Conservation (phyloP, 208 protist genomes). For the Paratrypanosoma confusum region DNA sequence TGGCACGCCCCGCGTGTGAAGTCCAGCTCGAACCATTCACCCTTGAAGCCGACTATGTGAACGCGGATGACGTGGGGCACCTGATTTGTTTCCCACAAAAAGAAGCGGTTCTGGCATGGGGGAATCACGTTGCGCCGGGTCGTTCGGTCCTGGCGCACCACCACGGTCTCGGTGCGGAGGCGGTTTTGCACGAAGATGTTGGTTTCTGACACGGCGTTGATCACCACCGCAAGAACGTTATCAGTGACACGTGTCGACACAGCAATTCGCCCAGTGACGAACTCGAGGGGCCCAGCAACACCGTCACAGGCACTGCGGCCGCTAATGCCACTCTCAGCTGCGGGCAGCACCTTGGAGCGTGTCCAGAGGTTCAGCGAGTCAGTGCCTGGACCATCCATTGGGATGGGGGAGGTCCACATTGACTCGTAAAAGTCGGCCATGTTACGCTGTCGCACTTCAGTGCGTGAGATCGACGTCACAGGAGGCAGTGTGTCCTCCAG, state of each 20-base stretch:
- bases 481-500: slow-evolving; percentile 45
- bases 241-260: slow-evolving; percentile 44
- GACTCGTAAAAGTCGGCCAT: slow-evolving; percentile 42
- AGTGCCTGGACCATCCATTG: slow-evolving; percentile 47
- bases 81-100: slow-evolving; percentile 61
- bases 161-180: slow-evolving; percentile 22
- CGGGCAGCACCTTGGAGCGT: neutral
- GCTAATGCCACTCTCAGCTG: slow-evolving; percentile 6
- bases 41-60: slow-evolving; percentile 51
- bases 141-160: slow-evolving; percentile 53
- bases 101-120: slow-evolving; percentile 59
- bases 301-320: slow-evolving; percentile 14
- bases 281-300: no score
- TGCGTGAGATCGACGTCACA: slow-evolving; percentile 7
- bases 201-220: slow-evolving; percentile 36
- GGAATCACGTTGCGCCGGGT: slow-evolving; percentile 46
- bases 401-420: slow-evolving; percentile 42
- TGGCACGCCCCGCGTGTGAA: slow-evolving; percentile 49
- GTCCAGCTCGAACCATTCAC: slow-evolving; percentile 68
- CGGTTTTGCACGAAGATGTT: slow-evolving; percentile 72
- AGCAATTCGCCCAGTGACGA: slow-evolving; percentile 52
- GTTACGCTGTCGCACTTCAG: slow-evolving; percentile 26
- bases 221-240: slow-evolving; percentile 49
- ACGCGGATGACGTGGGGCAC: slow-evolving; percentile 41
- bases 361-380: slow-evolving; percentile 70